These are phyloP conservation scores for Sporisorium scitamineum DNA, from an alignment of 1,284 basidiomycete species.

Conservation along the genomic window DNA sequence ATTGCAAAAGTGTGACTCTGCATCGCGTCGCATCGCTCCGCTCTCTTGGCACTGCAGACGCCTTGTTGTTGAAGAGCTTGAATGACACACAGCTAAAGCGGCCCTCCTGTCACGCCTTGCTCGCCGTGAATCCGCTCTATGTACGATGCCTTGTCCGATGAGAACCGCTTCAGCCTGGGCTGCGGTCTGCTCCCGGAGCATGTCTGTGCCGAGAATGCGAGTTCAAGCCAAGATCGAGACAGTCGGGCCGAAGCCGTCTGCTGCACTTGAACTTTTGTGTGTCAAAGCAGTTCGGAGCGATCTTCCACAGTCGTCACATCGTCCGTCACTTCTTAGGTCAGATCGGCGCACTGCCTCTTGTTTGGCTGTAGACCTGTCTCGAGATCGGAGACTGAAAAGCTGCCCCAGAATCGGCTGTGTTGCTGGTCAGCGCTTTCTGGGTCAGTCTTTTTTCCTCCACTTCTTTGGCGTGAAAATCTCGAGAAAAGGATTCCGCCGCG, in stretches of 20 bases:
- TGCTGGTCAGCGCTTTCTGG: no score
- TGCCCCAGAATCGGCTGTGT: neutral
- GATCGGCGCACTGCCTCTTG: no score
- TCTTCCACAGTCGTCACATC: neutral
- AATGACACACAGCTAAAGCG: neutral
- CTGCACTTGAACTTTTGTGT: neutral
- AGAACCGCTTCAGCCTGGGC: neutral
- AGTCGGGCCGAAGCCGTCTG: slow-evolving; percentile 1
- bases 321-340: no score
- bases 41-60: neutral
- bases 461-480: neutral
- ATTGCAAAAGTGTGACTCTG: neutral
- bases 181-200: neutral
- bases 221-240: neutral
- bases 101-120: neutral
- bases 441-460: slow-evolving; percentile 16
- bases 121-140: neutral
- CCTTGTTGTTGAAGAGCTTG: neutral
- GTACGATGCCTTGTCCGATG: neutral
- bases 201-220: neutral
- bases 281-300: neutral
- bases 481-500: slow-evolving; percentile 2
- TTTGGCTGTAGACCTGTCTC: neutral
- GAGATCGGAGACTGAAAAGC: neutral
- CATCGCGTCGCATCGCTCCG: neutral